Evolutionary conservation across 306 rosid species (phyloP).

Genomic region (Dalbergia oliveri): DNA sequence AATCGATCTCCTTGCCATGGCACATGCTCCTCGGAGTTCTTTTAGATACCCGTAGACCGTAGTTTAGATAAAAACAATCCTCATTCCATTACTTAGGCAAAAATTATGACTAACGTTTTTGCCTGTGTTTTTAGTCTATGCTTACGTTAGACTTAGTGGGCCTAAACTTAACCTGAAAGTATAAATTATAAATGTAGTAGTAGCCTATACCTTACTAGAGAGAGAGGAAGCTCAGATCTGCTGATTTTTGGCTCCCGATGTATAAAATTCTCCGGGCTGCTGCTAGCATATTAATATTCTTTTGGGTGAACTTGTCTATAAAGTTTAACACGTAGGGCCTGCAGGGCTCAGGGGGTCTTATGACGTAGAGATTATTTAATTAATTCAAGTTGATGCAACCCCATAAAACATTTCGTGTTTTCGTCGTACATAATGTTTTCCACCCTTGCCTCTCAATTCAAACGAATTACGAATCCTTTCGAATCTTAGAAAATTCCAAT

Average conservation of each 20-base stretch:
- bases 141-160: neutral
- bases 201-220: neutral
- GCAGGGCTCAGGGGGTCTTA: neutral
- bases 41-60: no score
- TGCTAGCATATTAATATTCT: neutral
- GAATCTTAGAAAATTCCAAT: neutral
- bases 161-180: no score
- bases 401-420: neutral
- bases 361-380: conserved; percentile 14
- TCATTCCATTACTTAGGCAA: no score
- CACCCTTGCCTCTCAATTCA: neutral
- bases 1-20: no score
- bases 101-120: no score
- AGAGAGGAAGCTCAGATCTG: neutral
- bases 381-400: conserved; percentile 27
- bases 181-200: neutral
- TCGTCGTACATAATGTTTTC: neutral
- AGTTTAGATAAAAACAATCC: no score
- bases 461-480: neutral
- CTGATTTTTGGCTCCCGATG: neutral
- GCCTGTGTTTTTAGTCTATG: neutral
- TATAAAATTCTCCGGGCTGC: neutral
- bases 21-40: no score
- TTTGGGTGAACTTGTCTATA: neutral
- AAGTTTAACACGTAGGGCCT: conserved; percentile 20